Conservation (phyloP, 2,329 filamentous ascomycete genomes). For the Penicillium crustosum region DNA sequence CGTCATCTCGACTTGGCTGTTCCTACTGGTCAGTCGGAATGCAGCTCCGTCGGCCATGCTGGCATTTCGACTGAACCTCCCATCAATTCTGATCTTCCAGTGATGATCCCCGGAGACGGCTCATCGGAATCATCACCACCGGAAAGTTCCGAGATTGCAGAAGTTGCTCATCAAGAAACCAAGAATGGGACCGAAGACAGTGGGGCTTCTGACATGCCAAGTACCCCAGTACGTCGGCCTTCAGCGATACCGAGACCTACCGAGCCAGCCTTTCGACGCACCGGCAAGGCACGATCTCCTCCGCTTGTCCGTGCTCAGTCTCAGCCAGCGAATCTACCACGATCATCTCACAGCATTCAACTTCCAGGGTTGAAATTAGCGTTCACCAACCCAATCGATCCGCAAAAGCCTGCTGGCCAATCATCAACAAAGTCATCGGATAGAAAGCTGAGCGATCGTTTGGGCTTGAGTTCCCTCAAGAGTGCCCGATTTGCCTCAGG, state of each 20-base stretch:
- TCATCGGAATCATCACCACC: constrained; percentile 10
- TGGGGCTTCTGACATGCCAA: constrained; percentile 12
- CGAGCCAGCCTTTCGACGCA: constrained; percentile 39
- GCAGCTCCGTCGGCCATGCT: constrained; percentile 11
- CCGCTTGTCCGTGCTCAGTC: constrained; percentile 53
- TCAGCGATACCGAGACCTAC: constrained; percentile 44
- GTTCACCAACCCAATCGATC: constrained; percentile 22
- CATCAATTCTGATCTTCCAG: constrained; percentile 10
- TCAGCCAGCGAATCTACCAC: constrained; percentile 46
- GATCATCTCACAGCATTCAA: constrained; percentile 19
- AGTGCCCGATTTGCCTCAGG: constrained; percentile 48
- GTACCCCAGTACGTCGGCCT: constrained; percentile 29
- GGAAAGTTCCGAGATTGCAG: constrained; percentile 9
- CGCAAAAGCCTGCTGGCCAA: constrained; percentile 24
- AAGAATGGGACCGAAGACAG: constrained; percentile 16
- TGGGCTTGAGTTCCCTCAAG: constrained; percentile 67
- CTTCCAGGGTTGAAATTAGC: constrained; percentile 26
- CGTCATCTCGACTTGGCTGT: constrained; percentile 63
- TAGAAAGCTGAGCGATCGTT: constrained; percentile 73
- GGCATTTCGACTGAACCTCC: constrained; percentile 10
- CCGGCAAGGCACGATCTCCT: constrained; percentile 44
- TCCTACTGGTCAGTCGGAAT: constrained; percentile 30
- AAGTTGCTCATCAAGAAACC: constrained; percentile 5
- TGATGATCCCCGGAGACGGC: constrained; percentile 10
- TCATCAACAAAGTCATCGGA: constrained; percentile 51